These are phyloP conservation scores for Beauveria pseudobassiana DNA, from an alignment of 2,329 filamentous ascomycete species.

Conservation along the genomic window DNA sequence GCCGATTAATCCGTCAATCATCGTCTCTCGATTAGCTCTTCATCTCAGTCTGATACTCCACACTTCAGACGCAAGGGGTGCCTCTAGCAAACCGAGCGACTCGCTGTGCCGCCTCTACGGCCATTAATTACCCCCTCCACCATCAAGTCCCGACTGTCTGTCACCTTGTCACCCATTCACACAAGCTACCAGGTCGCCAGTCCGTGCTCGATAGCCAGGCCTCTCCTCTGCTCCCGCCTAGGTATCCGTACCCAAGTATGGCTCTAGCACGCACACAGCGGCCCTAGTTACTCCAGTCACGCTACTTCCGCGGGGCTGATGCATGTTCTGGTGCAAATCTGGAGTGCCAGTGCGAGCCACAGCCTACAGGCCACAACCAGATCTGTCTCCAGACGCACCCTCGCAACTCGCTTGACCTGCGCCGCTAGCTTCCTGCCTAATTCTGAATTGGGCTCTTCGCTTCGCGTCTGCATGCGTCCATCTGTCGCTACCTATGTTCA, in stretches of 20 bases:
- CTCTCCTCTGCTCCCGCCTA: not conserved
- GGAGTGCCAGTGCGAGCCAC: not conserved
- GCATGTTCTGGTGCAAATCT: not conserved
- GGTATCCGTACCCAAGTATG: not conserved
- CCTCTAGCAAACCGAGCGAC: not conserved
- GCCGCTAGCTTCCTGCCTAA: not conserved
- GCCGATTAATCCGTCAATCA: slow-evolving; percentile 10
- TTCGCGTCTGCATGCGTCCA: not conserved
- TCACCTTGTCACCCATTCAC: not conserved
- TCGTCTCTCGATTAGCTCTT: not conserved
- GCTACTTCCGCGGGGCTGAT: not conserved
- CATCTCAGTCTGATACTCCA: not conserved
- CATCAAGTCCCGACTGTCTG: not conserved
- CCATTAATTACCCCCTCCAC: not conserved
- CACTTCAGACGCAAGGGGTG: not conserved
- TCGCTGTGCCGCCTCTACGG: not conserved
- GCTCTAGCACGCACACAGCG: not conserved
- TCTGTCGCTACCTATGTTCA: not conserved
- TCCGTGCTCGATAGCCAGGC: not conserved
- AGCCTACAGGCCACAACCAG: not conserved
- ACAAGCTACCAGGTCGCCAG: not conserved
- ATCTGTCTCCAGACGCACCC: not conserved
- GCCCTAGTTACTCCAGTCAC: not conserved
- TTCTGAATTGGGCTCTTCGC: not conserved
- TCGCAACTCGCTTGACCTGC: not conserved